These are phyloP conservation scores for Cyclostephanos invisitatus DNA, from an alignment of 108 stramenopile genomes.

Conservation along the genomic window DNA sequence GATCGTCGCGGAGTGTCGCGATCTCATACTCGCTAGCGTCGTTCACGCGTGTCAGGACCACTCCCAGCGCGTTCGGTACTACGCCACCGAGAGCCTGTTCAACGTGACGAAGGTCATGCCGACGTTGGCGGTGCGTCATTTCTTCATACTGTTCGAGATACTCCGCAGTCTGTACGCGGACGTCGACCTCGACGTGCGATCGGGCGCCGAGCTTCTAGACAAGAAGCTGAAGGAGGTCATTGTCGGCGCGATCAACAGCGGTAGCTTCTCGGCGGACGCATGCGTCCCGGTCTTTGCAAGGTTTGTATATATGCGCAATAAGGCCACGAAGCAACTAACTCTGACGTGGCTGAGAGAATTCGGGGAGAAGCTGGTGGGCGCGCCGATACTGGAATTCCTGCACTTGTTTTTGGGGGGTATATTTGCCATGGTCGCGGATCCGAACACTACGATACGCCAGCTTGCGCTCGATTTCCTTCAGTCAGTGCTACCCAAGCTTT, in stretches of 20 bases:
- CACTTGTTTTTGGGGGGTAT: slow-evolving; percentile 83
- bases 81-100: slow-evolving; percentile 85
- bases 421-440: slow-evolving; percentile 89
- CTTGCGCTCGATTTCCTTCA: slow-evolving; percentile 84
- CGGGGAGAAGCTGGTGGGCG: slow-evolving; percentile 76
- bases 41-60: slow-evolving; percentile 91
- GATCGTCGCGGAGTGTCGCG: slow-evolving; percentile 41
- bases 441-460: slow-evolving; percentile 76
- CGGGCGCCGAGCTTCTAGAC: slow-evolving; percentile 79
- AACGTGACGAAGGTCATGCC: slow-evolving; percentile 88
- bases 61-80: slow-evolving; percentile 85
- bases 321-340: slow-evolving; percentile 83
- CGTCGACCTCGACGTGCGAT: slow-evolving; percentile 79
- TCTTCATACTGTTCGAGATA: slow-evolving; percentile 90
- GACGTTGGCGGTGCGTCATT: slow-evolving; percentile 77
- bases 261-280: slow-evolving; percentile 77
- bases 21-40: slow-evolving; percentile 83
- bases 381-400: slow-evolving; percentile 83
- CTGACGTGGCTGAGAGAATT: slow-evolving; percentile 86
- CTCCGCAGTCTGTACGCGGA: slow-evolving; percentile 79
- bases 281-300: slow-evolving; percentile 87
- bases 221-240: slow-evolving; percentile 86
- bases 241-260: slow-evolving; percentile 79
- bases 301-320: slow-evolving; percentile 87
- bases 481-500: slow-evolving; percentile 81